A percentile compares a stretch with the other conserved stretches of the same genome.
phyloP scores from a whole-genome alignment of 768 basidiomycete species.

The Clavaria fumosa region DNA sequence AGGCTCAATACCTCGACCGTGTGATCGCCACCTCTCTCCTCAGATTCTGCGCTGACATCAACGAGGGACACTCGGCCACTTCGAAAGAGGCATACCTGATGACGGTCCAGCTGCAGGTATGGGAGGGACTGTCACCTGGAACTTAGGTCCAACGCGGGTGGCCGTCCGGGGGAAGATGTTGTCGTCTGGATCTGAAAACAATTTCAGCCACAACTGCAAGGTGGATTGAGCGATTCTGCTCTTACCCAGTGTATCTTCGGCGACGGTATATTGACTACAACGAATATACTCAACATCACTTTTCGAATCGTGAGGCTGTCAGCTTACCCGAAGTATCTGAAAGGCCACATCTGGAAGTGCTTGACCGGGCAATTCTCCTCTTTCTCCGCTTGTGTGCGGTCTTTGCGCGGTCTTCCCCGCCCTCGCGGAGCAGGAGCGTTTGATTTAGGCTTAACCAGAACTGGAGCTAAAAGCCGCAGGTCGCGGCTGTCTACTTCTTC shows the following conservation, averaged over 20 bases:
- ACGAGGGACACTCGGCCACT: constrained; percentile 9
- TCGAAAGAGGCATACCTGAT: constrained; percentile 19
- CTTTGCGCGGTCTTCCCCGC: constrained; percentile 65
- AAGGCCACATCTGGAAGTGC: constrained; percentile 85
- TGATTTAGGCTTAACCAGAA: constrained; percentile 37
- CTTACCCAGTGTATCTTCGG: constrained; percentile 78
- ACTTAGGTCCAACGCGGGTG: constrained; percentile 81
- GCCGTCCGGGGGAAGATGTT: constrained; percentile 90
- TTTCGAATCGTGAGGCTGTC: constrained; percentile 4
- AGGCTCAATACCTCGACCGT: constrained; percentile 61
- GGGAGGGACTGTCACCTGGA: constrained; percentile 48
- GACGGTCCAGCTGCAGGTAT: constrained; percentile 23
- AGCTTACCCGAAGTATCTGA: constrained; percentile 90
- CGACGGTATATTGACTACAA: constrained; percentile 71
- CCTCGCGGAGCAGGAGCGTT: constrained; percentile 61
- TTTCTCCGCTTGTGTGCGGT: constrained; percentile 52
- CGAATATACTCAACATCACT: too few relatives aligned
- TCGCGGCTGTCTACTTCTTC: constrained; percentile 71
- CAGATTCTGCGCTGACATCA: constrained; percentile 27
- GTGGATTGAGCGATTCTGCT: constrained; percentile 8
- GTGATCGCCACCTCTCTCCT: constrained; percentile 51
- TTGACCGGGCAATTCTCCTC: constrained; percentile 68
- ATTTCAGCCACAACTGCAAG: constrained; percentile 13
- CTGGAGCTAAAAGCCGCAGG: constrained; percentile 40
- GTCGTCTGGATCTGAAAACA: constrained; percentile 74